A percentile compares a stretch with the other conserved stretches of the same genome.
phyloP scores from a whole-genome alignment of 139 green algal species.

The Micractinium conductrix region DNA sequence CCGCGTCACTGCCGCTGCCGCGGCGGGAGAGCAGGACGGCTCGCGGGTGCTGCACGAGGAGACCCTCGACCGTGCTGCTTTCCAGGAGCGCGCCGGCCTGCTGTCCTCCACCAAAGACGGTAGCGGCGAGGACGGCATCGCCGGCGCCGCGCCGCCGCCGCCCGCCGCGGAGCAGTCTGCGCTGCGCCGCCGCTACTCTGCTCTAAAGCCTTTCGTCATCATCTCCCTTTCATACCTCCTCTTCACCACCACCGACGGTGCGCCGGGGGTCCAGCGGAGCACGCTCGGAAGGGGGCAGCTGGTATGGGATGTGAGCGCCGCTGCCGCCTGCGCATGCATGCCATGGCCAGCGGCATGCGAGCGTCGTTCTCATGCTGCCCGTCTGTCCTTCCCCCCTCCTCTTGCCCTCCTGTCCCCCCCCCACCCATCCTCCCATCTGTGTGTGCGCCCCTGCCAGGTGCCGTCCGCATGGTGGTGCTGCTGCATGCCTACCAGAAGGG shows the following conservation, averaged over 20 bases:
- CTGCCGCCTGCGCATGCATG: too few relatives aligned
- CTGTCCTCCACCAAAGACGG: background rate
- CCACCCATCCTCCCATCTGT: too few relatives aligned
- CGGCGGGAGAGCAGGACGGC: background rate
- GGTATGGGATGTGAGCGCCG: too few relatives aligned
- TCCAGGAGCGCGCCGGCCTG: background rate
- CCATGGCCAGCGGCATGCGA: too few relatives aligned
- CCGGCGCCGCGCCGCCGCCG: background rate
- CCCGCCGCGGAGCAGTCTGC: too few relatives aligned
- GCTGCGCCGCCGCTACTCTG: background rate
- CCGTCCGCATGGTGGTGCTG: slow-evolving; percentile 85
- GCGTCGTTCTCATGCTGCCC: too few relatives aligned
- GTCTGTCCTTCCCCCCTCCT: too few relatives aligned
- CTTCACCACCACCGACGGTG: slow-evolving; percentile 87
- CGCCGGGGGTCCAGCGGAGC: too few relatives aligned
- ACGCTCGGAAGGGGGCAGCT: too few relatives aligned
- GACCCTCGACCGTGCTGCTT: background rate
- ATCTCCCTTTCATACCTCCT: slow-evolving; percentile 81
- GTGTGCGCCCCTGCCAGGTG: background rate
- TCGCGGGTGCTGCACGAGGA: slow-evolving; percentile 15
- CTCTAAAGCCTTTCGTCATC: slow-evolving; percentile 83
- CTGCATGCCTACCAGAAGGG: slow-evolving; percentile 83
- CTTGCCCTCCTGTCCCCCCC: too few relatives aligned
- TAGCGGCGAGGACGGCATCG: background rate
- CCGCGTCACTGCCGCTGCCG: background rate